phyloP scores from a whole-genome alignment of 305 asterid species.

The Nicotiana rustica region DNA sequence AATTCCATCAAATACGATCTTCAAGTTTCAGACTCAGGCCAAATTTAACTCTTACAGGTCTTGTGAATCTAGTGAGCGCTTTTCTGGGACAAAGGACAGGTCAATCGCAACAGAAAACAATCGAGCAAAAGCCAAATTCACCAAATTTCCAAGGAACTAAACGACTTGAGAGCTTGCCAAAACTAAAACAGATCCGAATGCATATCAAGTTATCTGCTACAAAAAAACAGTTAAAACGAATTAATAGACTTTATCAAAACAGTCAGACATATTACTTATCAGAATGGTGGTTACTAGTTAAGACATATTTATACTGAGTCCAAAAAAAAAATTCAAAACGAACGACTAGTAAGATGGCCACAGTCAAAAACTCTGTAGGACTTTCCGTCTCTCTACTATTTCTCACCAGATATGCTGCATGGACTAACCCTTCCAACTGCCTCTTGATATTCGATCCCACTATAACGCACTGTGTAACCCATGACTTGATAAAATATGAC shows the following conservation, averaged over 20 bases:
- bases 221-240: neutral
- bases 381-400: neutral
- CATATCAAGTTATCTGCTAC: neutral
- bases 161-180: neutral
- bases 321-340: neutral
- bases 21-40: neutral
- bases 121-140: neutral
- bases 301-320: neutral
- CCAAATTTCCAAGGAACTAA: constrained; percentile 11
- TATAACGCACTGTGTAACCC: constrained; percentile 17
- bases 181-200: neutral
- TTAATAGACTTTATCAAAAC: constrained; percentile 1
- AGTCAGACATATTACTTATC: neutral
- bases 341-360: neutral
- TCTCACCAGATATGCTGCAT: neutral
- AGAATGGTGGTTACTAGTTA: neutral
- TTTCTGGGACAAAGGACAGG: neutral
- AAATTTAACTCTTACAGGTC: neutral
- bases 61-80: neutral
- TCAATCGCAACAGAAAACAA: neutral
- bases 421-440: constrained; percentile 18
- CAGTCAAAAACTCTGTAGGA: neutral
- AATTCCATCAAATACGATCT: constrained; percentile 1
- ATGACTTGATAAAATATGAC: neutral
- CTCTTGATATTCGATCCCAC: neutral